These are phyloP conservation scores for Rhodotorula toruloides DNA, from an alignment of 768 basidiomycete genomes.

Conservation along the genomic window DNA sequence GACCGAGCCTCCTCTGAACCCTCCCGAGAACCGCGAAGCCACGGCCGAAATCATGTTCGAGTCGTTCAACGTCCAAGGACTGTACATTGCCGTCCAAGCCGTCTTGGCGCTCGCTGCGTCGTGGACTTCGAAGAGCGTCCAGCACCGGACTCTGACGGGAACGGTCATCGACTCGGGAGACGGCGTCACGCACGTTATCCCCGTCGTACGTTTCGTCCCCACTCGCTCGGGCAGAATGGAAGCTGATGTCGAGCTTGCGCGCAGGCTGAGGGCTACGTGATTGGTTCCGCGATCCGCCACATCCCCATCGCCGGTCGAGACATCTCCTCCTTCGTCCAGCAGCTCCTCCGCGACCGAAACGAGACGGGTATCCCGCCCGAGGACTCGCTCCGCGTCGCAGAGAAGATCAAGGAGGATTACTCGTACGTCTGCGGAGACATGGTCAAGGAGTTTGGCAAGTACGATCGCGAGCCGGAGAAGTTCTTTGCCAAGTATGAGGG, in stretches of 20 bases:
- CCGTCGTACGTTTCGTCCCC: slow-evolving; percentile 45
- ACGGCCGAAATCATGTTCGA: slow-evolving; percentile 99
- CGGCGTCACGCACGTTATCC: slow-evolving; percentile 97
- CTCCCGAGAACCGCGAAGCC: slow-evolving; percentile 97
- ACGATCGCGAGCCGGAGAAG: slow-evolving; percentile 91
- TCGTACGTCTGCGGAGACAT: slow-evolving; percentile 99
- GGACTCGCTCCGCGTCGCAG: slow-evolving; percentile 83
- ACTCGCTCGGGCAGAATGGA: too few relatives aligned
- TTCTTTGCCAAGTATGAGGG: slow-evolving; percentile 90
- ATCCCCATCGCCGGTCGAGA: slow-evolving; percentile 98
- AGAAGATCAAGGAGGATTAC: slow-evolving; percentile 95
- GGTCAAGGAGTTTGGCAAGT: slow-evolving; percentile 97
- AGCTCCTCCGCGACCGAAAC: slow-evolving; percentile 88
- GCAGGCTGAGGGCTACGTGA: slow-evolving; percentile 91
- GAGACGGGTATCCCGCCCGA: slow-evolving; percentile 86
- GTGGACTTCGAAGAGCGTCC: slow-evolving; percentile 75
- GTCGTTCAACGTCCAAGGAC: slow-evolving; percentile 96
- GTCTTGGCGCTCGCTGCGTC: slow-evolving; percentile 96
- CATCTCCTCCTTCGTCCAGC: slow-evolving; percentile 92
- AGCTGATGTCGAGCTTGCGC: neutral
- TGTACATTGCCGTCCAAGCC: slow-evolving; percentile 98
- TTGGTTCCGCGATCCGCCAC: slow-evolving; percentile 97
- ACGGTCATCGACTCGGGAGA: slow-evolving; percentile 99
- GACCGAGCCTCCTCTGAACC: slow-evolving; percentile 99
- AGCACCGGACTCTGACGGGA: slow-evolving; percentile 52